These are phyloP conservation scores for Scheffersomyces amazonensis DNA, from an alignment of 805 yeast species.

Conservation along the genomic window DNA sequence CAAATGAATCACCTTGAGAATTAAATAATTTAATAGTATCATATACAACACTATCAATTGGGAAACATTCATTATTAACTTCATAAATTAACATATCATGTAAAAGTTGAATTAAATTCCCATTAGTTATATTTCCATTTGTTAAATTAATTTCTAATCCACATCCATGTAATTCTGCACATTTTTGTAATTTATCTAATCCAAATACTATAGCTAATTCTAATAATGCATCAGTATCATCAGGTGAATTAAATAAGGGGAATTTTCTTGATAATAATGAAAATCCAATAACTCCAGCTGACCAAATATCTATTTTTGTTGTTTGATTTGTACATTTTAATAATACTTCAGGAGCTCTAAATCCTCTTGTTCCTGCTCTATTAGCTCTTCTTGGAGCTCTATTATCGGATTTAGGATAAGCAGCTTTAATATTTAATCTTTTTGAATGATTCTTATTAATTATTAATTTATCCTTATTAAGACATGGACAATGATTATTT, in stretches of 20 bases:
- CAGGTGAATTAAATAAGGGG: constrained; percentile 92
- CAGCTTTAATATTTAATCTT: constrained; percentile 33
- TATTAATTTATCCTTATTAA: constrained; percentile 15
- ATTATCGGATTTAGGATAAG: constrained; percentile 84
- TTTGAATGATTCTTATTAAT: constrained; percentile 14
- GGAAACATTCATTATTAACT: constrained; percentile 56
- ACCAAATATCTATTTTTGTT: constrained; percentile 85
- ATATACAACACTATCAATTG: constrained; percentile 67
- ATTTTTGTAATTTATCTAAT: constrained; percentile 60
- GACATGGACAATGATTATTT: constrained; percentile 55
- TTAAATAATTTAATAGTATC: constrained; percentile 57
- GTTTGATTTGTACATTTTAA: constrained; percentile 83
- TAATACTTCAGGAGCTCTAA: constrained; percentile 90
- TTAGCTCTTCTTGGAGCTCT: constrained; percentile 91
- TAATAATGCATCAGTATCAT: constrained; percentile 86
- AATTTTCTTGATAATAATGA: constrained; percentile 77
- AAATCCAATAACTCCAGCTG: constrained; percentile 84
- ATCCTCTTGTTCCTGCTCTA: constrained; percentile 95
- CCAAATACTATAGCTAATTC: constrained; percentile 87
- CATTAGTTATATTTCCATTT: constrained; percentile 15
- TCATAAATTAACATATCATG: constrained; percentile 35
- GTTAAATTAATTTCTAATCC: constrained; percentile 59
- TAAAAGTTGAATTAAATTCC: constrained; percentile 31
- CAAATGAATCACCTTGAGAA: constrained; percentile 32
- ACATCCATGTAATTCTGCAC: constrained; percentile 85